Conservation (phyloP, 2,329 filamentous ascomycete genomes). For the Paecilomyces fulvus region DNA sequence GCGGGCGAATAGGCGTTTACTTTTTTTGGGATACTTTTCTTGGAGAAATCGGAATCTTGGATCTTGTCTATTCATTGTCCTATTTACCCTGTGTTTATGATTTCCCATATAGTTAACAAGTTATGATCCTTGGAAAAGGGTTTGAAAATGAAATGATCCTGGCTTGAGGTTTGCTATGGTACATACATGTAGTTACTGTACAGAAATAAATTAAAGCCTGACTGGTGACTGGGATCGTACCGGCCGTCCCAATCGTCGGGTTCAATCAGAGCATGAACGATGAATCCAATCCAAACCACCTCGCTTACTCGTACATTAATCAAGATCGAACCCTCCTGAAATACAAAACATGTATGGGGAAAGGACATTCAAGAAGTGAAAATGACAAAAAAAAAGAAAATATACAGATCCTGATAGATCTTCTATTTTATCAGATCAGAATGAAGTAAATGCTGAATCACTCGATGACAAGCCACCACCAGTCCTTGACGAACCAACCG, state of each 20-base stretch:
- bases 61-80: neutral
- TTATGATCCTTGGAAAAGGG: neutral
- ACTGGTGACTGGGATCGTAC: too few species aligned
- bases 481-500: constrained; percentile 28
- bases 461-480: constrained; percentile 34
- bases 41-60: neutral
- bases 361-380: neutral
- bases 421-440: neutral
- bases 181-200: neutral
- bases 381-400: neutral
- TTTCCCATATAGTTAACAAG: neutral
- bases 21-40: neutral
- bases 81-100: neutral
- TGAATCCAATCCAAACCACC: neutral
- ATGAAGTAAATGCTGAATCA: constrained; percentile 2
- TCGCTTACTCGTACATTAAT: neutral
- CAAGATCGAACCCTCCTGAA: neutral
- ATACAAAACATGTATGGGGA: neutral
- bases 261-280: neutral
- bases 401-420: neutral
- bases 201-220: neutral
- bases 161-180: neutral
- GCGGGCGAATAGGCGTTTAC: neutral
- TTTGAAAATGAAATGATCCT: neutral
- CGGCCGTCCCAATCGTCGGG: neutral